Conservation (phyloP, 768 basidiomycete species). For the Rhizopogon vinicolor region DNA sequence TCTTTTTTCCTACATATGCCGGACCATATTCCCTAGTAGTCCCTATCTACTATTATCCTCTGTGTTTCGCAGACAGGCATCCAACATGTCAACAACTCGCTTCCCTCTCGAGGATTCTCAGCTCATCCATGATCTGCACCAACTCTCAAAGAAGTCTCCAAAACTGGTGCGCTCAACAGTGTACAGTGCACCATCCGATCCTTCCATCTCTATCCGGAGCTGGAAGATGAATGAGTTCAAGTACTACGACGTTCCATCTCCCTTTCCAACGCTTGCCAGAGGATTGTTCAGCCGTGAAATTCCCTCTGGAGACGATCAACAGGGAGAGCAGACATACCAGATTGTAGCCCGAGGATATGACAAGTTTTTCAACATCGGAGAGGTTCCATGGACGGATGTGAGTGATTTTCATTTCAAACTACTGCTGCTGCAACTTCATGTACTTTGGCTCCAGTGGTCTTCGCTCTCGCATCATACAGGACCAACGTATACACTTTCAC, state of each 20-base stretch:
- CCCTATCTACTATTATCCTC: constrained; percentile 4
- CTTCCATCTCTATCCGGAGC: constrained; percentile 56
- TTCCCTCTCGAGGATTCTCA: constrained; percentile 46
- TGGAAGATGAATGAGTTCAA: constrained; percentile 99
- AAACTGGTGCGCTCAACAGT: constrained; percentile 61
- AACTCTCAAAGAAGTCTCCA: constrained; percentile 47
- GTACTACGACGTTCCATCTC: constrained; percentile 84
- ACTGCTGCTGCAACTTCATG: background rate
- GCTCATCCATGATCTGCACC: constrained; percentile 52
- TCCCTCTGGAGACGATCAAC: constrained; percentile 17
- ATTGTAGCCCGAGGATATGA: constrained; percentile 94
- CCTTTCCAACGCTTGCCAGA: constrained; percentile 92
- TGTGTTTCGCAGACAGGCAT: background rate
- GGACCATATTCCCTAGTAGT: background rate
- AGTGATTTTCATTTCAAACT: constrained; percentile 21
- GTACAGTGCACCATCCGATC: constrained; percentile 55
- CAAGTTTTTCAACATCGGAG: constrained; percentile 98
- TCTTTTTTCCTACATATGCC: constrained; percentile 13
- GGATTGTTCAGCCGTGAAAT: constrained; percentile 77
- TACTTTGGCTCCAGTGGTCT: constrained; percentile 53
- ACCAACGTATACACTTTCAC: constrained; percentile 78
- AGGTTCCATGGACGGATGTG: constrained; percentile 93
- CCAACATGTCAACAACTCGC: constrained; percentile 16
- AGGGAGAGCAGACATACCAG: constrained; percentile 35
- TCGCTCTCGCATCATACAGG: constrained; percentile 64